Evolutionary conservation across 225 moss, liverwort and hornwort genomes (phyloP), one percentile per base, ranked within the genome.

Genomic region (Marchantia polymorpha): DNA sequence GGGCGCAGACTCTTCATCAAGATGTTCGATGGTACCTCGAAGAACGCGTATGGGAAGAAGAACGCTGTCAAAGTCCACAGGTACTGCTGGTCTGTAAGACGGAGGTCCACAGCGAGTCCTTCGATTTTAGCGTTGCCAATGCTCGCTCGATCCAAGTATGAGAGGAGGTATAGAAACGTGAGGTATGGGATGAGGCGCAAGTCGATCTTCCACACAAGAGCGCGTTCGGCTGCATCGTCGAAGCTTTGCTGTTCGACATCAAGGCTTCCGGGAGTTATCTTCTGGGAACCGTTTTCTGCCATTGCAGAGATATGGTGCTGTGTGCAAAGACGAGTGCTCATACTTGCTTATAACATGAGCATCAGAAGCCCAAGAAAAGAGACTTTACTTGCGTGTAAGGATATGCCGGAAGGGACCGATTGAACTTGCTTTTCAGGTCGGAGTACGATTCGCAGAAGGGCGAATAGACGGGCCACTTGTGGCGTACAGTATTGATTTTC

Each of bases 41-140:
- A 52, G 0, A 72, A 13, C 13, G 72, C 52, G 22, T 72, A 72
- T 3, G 72, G 72, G n/a, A 72, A 9, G 51, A 72, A 72, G 72
- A 72, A 72, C 1, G 46, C 46, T 17, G 68, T 69, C 0, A 69
- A 17, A 5, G 68, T 69, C 68, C 68, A 69, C 39, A 69, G 25
- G 27, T 39, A 69, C 12, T 69, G 68, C 46, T 69, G 68, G 68
- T 69, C 68, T 69, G 68, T 69, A 51, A 72, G 50, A 19, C n/a
- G 19, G 49, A 72, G 12, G 51, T 72, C 72, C 7, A 11, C 25
- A 6, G 15, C 52, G 11, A 72, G 49, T n/a, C 72, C 72, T 12
- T 50, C 72, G 23, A 72, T 72, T 72, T 72, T 72, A 10, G 72
- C 72, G 23, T 72, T 72, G 23, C 72, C 72, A 9, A 72, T 72